Base-by-base conservation (phyloP, 371 early-diverging fungal species). In the Lichtheimia ramosa region DNA sequence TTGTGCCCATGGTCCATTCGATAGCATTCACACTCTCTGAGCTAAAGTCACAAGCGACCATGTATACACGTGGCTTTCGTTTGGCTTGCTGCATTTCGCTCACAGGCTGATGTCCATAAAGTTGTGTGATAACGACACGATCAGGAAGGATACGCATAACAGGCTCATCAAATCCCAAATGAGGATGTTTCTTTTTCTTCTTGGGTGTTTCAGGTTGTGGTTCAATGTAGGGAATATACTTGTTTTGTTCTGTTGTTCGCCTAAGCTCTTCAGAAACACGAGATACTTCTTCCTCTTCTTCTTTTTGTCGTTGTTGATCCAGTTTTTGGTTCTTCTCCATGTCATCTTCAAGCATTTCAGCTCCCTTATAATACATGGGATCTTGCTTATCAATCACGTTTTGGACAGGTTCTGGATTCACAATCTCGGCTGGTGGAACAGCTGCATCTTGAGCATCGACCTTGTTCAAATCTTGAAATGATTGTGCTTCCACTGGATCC, bases 1-100 rank as follows among this genome's bases (percentile, higher is more conserved):
- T 77, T 0, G 86, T 85, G 0, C 77, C 79, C 63, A 81, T 72
- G 1, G 83, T 75, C 86, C 86, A 85, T 50, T 85, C 83, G 13
- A 81, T 69, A 5, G 77, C 75, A 34, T 66, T 62, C 23, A 63
- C 57, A 43, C 77, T 77, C 58, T 74, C 77, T 3, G 71, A 68
- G 55, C 77, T 73, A 54, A 76, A 76, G 63, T 80, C 77, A 50
- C 73, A 73, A 2, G 77, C 77, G 7, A 80, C 70, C 0, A 80
- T 28, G 53, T 80, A 80, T 0, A 59, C 52, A 48, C 74, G 58
- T 3, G 61, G 43, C 8, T 48, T 54, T 16, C 51, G 24, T 28
- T 40, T 20, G 55, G 23, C 55, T 43, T 34, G n/a, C 46, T 49
- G 16, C 52, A 58, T 24, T 49, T 48, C 46, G 15, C 21, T 21